A percentile compares a stretch with the other conserved stretches of the same genome.
These are phyloP conservation scores for Dillenia turbinata DNA, from an alignment of 164 flowering plant species.

Conservation along the genomic window DNA sequence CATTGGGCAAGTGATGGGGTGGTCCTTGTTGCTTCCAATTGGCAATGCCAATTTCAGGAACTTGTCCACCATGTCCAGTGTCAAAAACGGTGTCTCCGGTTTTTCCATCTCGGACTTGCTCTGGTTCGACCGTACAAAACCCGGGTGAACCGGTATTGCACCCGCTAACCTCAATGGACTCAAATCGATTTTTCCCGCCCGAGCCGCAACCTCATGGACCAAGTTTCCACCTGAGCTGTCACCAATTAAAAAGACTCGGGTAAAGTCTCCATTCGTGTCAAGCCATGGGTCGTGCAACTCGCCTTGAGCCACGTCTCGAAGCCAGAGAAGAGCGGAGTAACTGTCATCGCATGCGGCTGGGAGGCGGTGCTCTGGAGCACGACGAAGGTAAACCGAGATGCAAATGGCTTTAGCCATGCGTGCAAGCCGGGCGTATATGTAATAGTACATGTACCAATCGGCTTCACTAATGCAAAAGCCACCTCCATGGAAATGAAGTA, in stretches of 20 bases:
- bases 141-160: slow-evolving; percentile 66
- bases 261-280: slow-evolving; percentile 38
- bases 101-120: slow-evolving; percentile 63
- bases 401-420: slow-evolving; percentile 28
- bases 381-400: slow-evolving; percentile 56
- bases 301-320: slow-evolving; percentile 32
- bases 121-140: slow-evolving; percentile 40
- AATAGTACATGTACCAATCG: slow-evolving; percentile 67
- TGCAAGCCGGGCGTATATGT: slow-evolving; percentile 44
- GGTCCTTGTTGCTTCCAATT: slow-evolving; percentile 55
- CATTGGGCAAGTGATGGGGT: slow-evolving; percentile 83
- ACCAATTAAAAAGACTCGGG: slow-evolving; percentile 65
- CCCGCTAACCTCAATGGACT: slow-evolving; percentile 44
- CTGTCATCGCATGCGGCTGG: slow-evolving; percentile 69
- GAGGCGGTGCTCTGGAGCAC: slow-evolving; percentile 74
- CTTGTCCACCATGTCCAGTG: slow-evolving; percentile 74
- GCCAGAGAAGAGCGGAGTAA: slow-evolving; percentile 60
- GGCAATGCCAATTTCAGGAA: slow-evolving; percentile 59
- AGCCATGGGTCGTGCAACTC: slow-evolving; percentile 40
- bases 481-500: slow-evolving; percentile 79
- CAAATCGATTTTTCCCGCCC: slow-evolving; percentile 31
- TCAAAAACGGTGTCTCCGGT: slow-evolving; percentile 56
- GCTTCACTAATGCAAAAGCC: slow-evolving; percentile 80
- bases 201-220: slow-evolving; percentile 63
- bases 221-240: slow-evolving; percentile 85